Evolutionary conservation across 164 flowering plant genomes (phyloP), one percentile per base, ranked within the genome.

Genomic region (Magnolia sinica): DNA sequence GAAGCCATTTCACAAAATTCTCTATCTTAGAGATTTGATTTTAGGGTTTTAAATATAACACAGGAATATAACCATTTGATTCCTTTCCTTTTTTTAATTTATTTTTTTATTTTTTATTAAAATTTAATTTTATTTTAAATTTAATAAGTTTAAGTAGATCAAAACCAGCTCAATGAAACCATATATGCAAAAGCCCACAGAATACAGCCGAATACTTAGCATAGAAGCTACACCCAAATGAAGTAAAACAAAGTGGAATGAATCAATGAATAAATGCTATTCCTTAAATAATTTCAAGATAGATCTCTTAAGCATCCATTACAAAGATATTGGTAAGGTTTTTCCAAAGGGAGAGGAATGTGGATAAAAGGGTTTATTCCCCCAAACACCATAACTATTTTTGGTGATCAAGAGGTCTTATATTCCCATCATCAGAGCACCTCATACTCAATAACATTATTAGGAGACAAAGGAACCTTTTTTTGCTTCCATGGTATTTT

Each of bases 221-320:
- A 13, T 6, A 2, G 16, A 65, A 65, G 23, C 68, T 23, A 13
- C 1, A 65, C 10, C 68, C 31, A 65, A 65, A 24, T 65, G 29
- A 65, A 65, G 68, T 10, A 65, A 23, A 1, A 7, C 27, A 24
- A 4, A 20, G 9, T 20, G 68, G 68, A 7, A 65, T 65, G 37
- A 65, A 65, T 65, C 68, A 65, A 65, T 7, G 68, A 4, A 65
- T 65, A 24, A 65, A 29, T 65, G 22, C 37, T 9, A 63, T 63
- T 63, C 68, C 68, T 7, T 20, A 22, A 64, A 64, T 8, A 23
- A 20, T 23, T n/a, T 64, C 23, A 1, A 20, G 23, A 64, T 20
- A 64, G 27, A 64, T 64, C 68, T 64, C 68, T 64, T 64, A 20
- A n/a, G 68, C 68, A 64, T 64, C 68, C 23, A 23, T 64, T 22